phyloP scores from a whole-genome alignment of 441 rosid genomes.

The Populus hybrid region DNA sequence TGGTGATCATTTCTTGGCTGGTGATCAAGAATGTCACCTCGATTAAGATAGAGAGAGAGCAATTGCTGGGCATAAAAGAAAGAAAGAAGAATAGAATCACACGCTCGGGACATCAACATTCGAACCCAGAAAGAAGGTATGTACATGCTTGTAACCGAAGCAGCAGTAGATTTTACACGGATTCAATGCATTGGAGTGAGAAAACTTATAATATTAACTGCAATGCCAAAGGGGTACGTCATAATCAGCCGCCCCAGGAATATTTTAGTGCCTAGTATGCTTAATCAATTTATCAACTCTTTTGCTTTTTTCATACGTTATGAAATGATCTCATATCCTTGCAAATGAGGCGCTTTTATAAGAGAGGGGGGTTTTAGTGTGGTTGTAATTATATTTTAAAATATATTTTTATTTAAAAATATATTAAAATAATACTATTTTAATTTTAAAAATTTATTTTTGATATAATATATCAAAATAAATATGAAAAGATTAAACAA shows the following conservation, averaged over 20 bases:
- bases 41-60: not conserved
- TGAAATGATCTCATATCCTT: no score
- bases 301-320: not conserved
- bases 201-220: constrained; percentile 5
- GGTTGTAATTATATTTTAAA: no score
- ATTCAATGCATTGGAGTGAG: constrained; percentile 25
- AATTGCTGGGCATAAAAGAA: not conserved
- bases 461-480: no score
- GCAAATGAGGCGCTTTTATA: no score
- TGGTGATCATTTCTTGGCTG: not conserved
- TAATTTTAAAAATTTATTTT: no score
- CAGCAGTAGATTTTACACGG: constrained; percentile 3
- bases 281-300: not conserved
- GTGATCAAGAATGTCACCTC: not conserved
- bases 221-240: not conserved
- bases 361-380: no score
- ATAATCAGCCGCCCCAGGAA: constrained; percentile 18
- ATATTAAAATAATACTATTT: no score
- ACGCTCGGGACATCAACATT: constrained; percentile 9
- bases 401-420: no score
- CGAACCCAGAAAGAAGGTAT: constrained; percentile 13
- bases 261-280: not conserved
- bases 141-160: constrained; percentile 16
- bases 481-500: no score
- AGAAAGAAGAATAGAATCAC: not conserved